A percentile compares a stretch with the other conserved stretches of the same genome.
These are phyloP conservation scores for Cercis canadensis DNA, from an alignment of 306 rosid genomes.

Conservation along the genomic window DNA sequence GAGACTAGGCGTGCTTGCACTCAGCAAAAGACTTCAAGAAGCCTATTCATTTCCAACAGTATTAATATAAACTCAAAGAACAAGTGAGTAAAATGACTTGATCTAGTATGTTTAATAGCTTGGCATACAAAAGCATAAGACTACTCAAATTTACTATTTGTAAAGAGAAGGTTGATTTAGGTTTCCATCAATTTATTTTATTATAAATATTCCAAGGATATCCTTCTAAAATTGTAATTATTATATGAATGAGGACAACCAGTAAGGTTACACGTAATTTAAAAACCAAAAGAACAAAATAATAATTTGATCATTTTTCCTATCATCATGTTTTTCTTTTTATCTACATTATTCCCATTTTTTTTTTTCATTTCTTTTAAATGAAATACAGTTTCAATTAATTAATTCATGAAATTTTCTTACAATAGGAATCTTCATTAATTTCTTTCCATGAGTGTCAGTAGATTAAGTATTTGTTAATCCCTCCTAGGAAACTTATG, in stretches of 20 bases:
- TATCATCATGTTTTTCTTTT: too few species aligned
- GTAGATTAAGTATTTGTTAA: too few species aligned
- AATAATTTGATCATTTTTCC: too few species aligned
- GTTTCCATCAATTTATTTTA: not conserved
- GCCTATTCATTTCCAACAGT: slow-evolving; percentile 46
- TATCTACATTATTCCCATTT: too few species aligned
- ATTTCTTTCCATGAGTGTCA: too few species aligned
- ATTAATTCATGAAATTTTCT: too few species aligned
- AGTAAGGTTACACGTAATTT: not conserved
- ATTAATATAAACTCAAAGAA: slow-evolving; percentile 28
- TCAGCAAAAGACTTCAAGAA: slow-evolving; percentile 41
- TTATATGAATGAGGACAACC: too few species aligned
- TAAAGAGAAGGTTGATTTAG: not conserved
- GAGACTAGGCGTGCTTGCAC: slow-evolving; percentile 42
- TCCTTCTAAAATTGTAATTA: not conserved
- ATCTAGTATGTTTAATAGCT: slow-evolving; percentile 25
- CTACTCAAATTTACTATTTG: not conserved
- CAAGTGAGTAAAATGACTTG: slow-evolving; percentile 19
- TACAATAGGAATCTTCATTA: too few species aligned
- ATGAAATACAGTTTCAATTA: too few species aligned
- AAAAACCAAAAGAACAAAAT: too few species aligned
- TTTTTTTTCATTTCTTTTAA: too few species aligned
- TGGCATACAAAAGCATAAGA: slow-evolving; percentile 6
- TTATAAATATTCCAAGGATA: not conserved
- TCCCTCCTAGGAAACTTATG: too few species aligned